Conservation (phyloP, 2,329 filamentous ascomycete genomes). For the Tolypocladium cylindrosporum region DNA sequence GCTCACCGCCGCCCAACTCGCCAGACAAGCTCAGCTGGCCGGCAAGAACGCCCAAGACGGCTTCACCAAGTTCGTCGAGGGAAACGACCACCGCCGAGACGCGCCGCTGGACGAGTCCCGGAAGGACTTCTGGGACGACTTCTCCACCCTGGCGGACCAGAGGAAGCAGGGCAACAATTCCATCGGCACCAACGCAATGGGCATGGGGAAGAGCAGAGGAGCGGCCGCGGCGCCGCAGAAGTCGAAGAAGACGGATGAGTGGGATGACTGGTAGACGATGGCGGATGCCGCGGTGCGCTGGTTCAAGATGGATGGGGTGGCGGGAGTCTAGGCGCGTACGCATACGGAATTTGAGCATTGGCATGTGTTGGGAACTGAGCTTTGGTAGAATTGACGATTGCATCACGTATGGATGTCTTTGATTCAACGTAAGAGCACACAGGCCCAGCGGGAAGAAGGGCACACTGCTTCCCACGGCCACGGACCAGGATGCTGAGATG, state of each 20-base stretch:
- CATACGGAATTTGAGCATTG: conserved; percentile 6
- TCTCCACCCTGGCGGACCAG: conserved; percentile 60
- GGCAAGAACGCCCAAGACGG: conserved; percentile 67
- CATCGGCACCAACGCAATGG: conserved; percentile 51
- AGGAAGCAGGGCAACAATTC: conserved; percentile 34
- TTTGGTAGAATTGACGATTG: neutral
- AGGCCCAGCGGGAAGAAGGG: neutral
- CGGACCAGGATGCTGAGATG: no score
- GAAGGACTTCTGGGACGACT: conserved; percentile 88
- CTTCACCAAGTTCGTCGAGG: conserved; percentile 83
- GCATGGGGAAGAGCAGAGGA: conserved; percentile 35
- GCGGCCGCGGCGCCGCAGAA: conserved; percentile 19
- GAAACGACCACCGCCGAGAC: conserved; percentile 34
- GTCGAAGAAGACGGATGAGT: conserved; percentile 44
- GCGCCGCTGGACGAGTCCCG: conserved; percentile 51
- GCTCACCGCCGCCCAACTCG: conserved; percentile 54
- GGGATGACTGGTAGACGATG: conserved; percentile 49
- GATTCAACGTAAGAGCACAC: neutral
- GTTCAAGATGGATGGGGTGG: conserved; percentile 16
- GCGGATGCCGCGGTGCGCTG: neutral
- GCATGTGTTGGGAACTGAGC: neutral
- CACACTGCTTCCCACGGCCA: neutral
- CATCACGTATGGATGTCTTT: neutral
- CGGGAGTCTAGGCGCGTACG: conserved; percentile 17
- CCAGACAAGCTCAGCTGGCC: conserved; percentile 55